These are phyloP conservation scores for Ustulina deusta DNA, from an alignment of 2,329 filamentous ascomycete species.

Conservation along the genomic window DNA sequence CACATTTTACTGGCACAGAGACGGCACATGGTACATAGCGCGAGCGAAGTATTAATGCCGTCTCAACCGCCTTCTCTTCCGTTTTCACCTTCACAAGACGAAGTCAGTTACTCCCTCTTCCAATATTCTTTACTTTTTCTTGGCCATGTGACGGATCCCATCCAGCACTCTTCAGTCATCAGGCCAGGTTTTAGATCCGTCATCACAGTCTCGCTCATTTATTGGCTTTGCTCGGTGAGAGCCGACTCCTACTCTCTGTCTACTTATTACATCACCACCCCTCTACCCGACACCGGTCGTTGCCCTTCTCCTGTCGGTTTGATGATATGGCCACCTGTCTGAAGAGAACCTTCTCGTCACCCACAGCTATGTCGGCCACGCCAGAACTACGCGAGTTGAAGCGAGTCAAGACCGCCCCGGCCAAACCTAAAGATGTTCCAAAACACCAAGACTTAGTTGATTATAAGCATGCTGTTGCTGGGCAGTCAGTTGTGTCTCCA, in stretches of 20 bases:
- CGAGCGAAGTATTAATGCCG: constrained; percentile 33
- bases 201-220: constrained; percentile 7
- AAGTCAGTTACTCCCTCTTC: constrained; percentile 15
- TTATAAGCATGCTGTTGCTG: constrained; percentile 82
- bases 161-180: constrained; percentile 11
- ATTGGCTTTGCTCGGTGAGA: constrained; percentile 11
- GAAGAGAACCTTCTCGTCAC: constrained; percentile 31
- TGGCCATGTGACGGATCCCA: constrained; percentile 25
- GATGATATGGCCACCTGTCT: constrained; percentile 32
- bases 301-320: background rate
- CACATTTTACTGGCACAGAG: constrained; percentile 19
- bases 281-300: background rate
- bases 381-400: constrained; percentile 39
- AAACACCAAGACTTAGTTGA: constrained; percentile 72
- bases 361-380: constrained; percentile 41
- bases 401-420: constrained; percentile 42
- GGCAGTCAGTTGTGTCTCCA: constrained; percentile 73
- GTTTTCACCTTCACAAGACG: constrained; percentile 20
- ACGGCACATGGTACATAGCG: constrained; percentile 6
- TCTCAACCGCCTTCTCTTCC: constrained; percentile 30
- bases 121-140: constrained; percentile 8
- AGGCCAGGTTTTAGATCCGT: constrained; percentile 16
- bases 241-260: background rate
- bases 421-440: constrained; percentile 58
- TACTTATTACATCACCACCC: background rate